phyloP scores from a whole-genome alignment of 179 eudicot genomes.

The Silene vulgaris region DNA sequence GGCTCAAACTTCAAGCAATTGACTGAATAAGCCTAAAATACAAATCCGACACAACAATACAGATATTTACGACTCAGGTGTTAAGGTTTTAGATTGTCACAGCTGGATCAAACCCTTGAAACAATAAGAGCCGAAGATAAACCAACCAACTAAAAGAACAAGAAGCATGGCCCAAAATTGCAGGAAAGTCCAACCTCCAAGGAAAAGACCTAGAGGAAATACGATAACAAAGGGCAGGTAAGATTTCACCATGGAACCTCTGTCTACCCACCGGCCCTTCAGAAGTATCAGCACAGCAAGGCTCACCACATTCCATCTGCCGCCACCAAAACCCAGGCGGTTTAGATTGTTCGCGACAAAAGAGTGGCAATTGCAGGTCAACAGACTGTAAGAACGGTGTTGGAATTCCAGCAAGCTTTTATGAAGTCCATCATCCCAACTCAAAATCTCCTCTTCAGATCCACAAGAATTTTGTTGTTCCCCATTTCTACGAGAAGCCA shows the following conservation, averaged over 20 bases:
- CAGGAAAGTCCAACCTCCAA: constrained; percentile 71
- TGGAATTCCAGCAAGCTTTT: constrained; percentile 82
- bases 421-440: constrained; percentile 69
- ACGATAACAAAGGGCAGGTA: constrained; percentile 54
- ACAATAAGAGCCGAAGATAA: constrained; percentile 73
- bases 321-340: constrained; percentile 56
- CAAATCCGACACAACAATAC: not conserved
- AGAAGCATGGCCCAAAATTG: constrained; percentile 49
- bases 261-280: constrained; percentile 71
- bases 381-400: constrained; percentile 68
- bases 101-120: constrained; percentile 60
- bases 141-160: constrained; percentile 71
- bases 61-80: not conserved
- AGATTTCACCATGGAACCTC: constrained; percentile 45
- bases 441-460: constrained; percentile 29
- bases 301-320: constrained; percentile 87
- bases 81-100: constrained; percentile 21
- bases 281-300: constrained; percentile 59
- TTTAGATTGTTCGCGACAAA: constrained; percentile 82
- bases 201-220: constrained; percentile 44
- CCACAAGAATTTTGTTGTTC: constrained; percentile 30
- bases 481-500: constrained; percentile 28
- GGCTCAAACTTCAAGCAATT: not conserved
- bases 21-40: not conserved
- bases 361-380: constrained; percentile 94